Conservation (phyloP, 179 eudicot genomes). For the Beta corolliflora region DNA sequence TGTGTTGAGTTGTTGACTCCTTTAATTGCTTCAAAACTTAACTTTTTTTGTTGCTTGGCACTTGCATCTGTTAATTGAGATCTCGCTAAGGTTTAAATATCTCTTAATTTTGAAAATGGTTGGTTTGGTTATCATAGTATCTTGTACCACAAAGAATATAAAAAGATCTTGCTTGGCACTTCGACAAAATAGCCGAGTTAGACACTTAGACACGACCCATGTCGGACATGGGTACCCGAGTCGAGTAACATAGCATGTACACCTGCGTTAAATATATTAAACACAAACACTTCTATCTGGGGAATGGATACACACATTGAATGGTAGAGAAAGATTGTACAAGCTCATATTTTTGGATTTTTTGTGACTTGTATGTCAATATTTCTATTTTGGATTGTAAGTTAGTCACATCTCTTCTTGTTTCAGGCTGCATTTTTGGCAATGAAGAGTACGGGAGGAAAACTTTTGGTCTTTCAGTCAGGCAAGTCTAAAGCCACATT, state of each 20-base stretch:
- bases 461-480: conserved; percentile 93
- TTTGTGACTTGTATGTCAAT: no score
- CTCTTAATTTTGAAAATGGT: no score
- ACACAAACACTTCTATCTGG: neutral
- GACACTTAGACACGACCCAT: no score
- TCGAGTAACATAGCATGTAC: neutral
- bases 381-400: neutral
- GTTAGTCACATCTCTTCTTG: conserved; percentile 18
- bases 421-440: conserved; percentile 94
- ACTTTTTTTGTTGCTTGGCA: neutral
- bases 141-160: no score
- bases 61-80: no score
- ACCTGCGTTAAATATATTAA: neutral
- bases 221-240: no score
- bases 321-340: neutral
- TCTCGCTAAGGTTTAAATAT: no score
- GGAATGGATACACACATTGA: neutral
- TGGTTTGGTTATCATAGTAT: no score
- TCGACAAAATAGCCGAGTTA: no score
- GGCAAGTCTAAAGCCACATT: conserved; percentile 43
- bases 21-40: no score
- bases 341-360: neutral
- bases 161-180: no score
- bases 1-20: no score
- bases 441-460: conserved; percentile 92